Conservation (phyloP, 2,329 filamentous ascomycete species). For the Neophaeococcomyces aloes region DNA sequence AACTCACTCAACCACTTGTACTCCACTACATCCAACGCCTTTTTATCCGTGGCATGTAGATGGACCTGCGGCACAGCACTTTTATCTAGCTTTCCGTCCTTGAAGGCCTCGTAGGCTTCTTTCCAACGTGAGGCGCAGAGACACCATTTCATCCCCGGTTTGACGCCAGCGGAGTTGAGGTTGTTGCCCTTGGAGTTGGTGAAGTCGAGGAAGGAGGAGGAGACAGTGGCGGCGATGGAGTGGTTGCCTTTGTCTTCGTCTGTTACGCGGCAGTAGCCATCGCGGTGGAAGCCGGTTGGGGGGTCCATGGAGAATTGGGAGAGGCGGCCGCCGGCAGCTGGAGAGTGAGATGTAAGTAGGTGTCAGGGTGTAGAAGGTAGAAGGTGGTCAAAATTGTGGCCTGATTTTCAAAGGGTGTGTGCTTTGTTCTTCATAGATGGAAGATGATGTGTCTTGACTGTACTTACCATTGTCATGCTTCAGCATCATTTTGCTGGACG, state of each 20-base stretch:
- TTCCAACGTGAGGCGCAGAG: constrained; percentile 50
- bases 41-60: constrained; percentile 30
- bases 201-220: constrained; percentile 53
- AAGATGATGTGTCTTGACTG: no score
- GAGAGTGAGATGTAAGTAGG: no score
- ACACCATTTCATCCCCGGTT: constrained; percentile 53
- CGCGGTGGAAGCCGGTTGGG: constrained; percentile 51
- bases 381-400: no score
- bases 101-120: constrained; percentile 48
- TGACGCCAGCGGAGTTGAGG: constrained; percentile 44
- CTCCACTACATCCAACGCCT: constrained; percentile 25
- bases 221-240: constrained; percentile 47
- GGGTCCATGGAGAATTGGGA: constrained; percentile 47
- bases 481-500: constrained; percentile 18
- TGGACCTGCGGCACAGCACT: constrained; percentile 23
- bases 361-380: no score
- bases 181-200: constrained; percentile 50
- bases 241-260: constrained; percentile 49
- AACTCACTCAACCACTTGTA: constrained; percentile 28
- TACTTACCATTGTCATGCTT: constrained; percentile 19
- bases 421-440: no score
- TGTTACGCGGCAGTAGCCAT: constrained; percentile 50
- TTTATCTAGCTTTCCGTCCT: constrained; percentile 27
- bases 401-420: no score
- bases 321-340: constrained; percentile 49